These are phyloP conservation scores for Nymphaea thermarum DNA, from an alignment of 164 flowering plant genomes.

Conservation along the genomic window DNA sequence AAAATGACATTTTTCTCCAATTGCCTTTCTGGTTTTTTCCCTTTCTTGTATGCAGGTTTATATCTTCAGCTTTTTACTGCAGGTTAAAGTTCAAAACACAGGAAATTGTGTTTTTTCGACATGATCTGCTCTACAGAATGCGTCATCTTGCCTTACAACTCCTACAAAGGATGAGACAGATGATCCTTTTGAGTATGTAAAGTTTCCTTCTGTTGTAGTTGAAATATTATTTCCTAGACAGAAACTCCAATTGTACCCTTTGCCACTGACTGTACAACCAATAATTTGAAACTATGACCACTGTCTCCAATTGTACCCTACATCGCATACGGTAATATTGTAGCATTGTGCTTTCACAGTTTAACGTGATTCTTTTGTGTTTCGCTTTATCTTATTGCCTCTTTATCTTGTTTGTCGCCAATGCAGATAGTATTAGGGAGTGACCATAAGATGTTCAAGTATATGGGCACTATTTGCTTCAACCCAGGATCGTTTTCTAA, in stretches of 20 bases:
- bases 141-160: conserved; percentile 64
- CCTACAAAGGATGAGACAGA: conserved; percentile 85
- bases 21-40: too few relatives aligned
- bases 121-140: conserved; percentile 89
- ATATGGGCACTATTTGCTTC: conserved; percentile 77
- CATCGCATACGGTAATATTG: conserved; percentile 78
- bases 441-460: conserved; percentile 79
- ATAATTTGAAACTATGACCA: conserved; percentile 94
- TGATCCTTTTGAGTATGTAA: conserved; percentile 91
- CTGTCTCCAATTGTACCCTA: conserved; percentile 72
- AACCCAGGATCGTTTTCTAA: conserved; percentile 90
- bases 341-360: neutral
- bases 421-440: conserved; percentile 86
- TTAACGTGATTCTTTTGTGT: neutral
- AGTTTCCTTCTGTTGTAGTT: conserved; percentile 4
- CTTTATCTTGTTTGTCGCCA: neutral
- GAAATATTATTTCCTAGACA: conserved; percentile 1
- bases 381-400: neutral
- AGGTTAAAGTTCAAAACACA: conserved; percentile 83
- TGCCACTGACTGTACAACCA: conserved; percentile 83
- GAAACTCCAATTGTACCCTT: conserved; percentile 47
- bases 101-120: conserved; percentile 90
- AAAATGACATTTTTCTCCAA: too few relatives aligned
- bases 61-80: conserved; percentile 5
- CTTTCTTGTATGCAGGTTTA: too few relatives aligned